These are phyloP conservation scores for Boletus huronensis DNA, from an alignment of 768 basidiomycete species.

Conservation along the genomic window DNA sequence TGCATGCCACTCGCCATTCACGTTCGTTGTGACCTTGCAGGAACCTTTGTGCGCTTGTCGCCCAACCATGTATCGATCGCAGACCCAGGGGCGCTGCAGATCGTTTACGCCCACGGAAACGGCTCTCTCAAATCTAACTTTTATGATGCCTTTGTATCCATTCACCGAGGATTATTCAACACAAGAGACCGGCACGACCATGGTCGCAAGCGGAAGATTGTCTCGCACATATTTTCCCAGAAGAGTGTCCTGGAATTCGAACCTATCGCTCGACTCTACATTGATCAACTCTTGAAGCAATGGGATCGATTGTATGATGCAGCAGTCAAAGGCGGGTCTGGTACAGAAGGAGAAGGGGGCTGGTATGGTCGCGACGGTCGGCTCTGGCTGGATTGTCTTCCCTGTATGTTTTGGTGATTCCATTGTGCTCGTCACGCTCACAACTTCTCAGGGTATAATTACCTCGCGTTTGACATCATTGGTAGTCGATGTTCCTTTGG, in stretches of 20 bases:
- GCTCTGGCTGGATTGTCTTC: slow-evolving; percentile 72
- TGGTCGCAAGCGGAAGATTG: slow-evolving; percentile 86
- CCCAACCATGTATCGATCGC: slow-evolving; percentile 77
- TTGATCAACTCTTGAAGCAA: slow-evolving; percentile 57
- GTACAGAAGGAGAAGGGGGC: slow-evolving; percentile 53
- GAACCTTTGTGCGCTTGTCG: slow-evolving; percentile 65
- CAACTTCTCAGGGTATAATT: slow-evolving; percentile 47
- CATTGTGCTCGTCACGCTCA: neutral
- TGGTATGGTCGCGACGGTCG: slow-evolving; percentile 60
- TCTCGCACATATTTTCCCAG: slow-evolving; percentile 80
- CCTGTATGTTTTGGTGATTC: slow-evolving; percentile 46
- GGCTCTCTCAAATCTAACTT: slow-evolving; percentile 80
- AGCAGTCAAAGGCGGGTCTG: slow-evolving; percentile 53
- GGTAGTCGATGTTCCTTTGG: slow-evolving; percentile 33
- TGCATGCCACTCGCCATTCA: neutral
- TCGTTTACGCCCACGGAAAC: slow-evolving; percentile 80
- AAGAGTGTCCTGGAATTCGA: slow-evolving; percentile 87
- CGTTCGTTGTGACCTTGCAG: slow-evolving; percentile 30
- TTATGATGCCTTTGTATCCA: slow-evolving; percentile 77
- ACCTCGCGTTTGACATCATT: slow-evolving; percentile 73
- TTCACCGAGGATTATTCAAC: slow-evolving; percentile 71
- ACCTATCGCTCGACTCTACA: slow-evolving; percentile 64
- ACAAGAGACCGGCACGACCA: slow-evolving; percentile 76
- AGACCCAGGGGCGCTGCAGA: slow-evolving; percentile 69
- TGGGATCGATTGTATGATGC: slow-evolving; percentile 69